These are phyloP conservation scores for Cryptococcus jaspeensis DNA, from an alignment of 1,284 basidiomycete species.

Conservation along the genomic window DNA sequence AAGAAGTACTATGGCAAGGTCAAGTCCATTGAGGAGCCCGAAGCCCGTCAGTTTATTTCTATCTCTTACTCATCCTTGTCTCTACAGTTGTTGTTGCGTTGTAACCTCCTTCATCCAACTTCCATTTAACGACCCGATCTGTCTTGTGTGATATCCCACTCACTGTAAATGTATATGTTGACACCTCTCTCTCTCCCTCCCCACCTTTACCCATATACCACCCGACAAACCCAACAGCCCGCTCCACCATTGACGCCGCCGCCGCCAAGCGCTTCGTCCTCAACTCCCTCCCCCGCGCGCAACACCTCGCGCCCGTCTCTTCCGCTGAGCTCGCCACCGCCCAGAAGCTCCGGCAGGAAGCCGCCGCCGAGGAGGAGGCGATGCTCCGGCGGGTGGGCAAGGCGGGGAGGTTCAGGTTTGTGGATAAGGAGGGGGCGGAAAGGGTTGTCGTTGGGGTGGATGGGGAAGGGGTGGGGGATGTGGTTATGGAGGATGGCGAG, in stretches of 20 bases:
- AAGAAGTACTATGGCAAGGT: conserved; percentile 47
- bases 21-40: conserved; percentile 32
- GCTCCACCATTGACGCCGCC: conserved; percentile 28
- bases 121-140: too few relatives aligned
- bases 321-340: conserved; percentile 14
- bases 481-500: background rate
- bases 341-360: conserved; percentile 14
- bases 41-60: conserved; percentile 26
- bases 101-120: too few relatives aligned
- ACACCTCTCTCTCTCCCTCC: too few relatives aligned
- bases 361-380: conserved; percentile 17
- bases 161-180: too few relatives aligned
- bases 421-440: conserved; percentile 16
- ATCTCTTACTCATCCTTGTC: background rate
- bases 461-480: background rate
- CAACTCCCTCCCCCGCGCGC: conserved; percentile 25
- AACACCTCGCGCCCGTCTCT: conserved; percentile 19
- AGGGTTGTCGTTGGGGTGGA: conserved; percentile 17
- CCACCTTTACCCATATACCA: too few relatives aligned
- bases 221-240: conserved; percentile 1
- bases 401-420: conserved; percentile 28
- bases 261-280: conserved; percentile 44
- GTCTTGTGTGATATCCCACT: too few relatives aligned
- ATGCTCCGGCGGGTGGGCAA: conserved; percentile 13
- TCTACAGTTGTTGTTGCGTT: too few relatives aligned